Evolutionary conservation across 805 yeast genomes (phyloP), one percentile per base, ranked within the genome.

Genomic region (Yarrowia sp.): DNA sequence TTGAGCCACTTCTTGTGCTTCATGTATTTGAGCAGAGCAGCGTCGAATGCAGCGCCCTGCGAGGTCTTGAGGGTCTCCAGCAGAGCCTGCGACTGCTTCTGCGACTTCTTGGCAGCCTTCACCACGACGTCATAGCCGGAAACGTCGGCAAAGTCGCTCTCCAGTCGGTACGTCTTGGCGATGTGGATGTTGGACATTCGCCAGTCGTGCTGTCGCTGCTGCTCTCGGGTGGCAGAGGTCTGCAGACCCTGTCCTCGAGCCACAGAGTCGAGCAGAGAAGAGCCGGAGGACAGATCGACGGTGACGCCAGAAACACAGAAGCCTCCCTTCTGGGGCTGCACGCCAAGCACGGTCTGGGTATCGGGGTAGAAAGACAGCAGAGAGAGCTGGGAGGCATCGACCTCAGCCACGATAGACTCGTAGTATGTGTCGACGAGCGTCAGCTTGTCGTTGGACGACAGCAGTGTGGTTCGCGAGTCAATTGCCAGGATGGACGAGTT

Each of bases 361-460:
- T 39, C 38, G 36, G 61, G 47, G 68, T 58, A 31, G 67, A 66
- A 12, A 62, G 55, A 47, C 35, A 63, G 32, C 27, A 59, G 42
- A 8, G 49, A 35, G 25, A 44, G 29, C 19, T 66, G 64, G 51
- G 69, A 33, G 13, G 42, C 58, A 10, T 51, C 58, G 10, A 51
- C 42, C 42, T 65, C n/a, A 63, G 64, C 55, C 16, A 71, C 32
- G 16, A 70, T 63, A 4, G 74, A 67, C 27, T 67, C 68, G 59
- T 71, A 73, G 39, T 69, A 69, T 6, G 70, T 67, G 55, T 73
- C 83, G 22, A 79, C 71, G n/a, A 76, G 70, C 62, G 73, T 77
- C 4, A 75, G 59, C 53, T 72, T 70, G 14, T 63, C 42, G 12
- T 62, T 70, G 22, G 64, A 63, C 1, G 71, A 63, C 14, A 73